These are phyloP conservation scores for Ambrosiella xylebori DNA, from an alignment of 2,329 filamentous ascomycete genomes.

Conservation along the genomic window DNA sequence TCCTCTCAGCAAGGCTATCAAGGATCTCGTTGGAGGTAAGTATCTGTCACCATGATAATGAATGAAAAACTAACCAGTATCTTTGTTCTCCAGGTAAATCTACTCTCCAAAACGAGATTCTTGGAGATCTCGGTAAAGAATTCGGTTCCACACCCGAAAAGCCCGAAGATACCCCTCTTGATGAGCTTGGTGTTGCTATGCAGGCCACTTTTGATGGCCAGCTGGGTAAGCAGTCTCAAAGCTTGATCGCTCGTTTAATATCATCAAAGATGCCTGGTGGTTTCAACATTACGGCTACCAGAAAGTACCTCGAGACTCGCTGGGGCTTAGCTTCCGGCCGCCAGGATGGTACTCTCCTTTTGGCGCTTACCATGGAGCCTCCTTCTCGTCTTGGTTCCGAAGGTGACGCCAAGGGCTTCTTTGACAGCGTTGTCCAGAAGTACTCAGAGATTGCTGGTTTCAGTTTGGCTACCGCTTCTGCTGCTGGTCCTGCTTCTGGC, in stretches of 20 bases:
- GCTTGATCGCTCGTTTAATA: constrained; percentile 81
- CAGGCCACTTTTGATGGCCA: constrained; percentile 98
- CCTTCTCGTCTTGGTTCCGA: constrained; percentile 76
- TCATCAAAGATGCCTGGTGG: constrained; percentile 99
- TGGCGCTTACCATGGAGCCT: constrained; percentile 88
- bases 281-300: constrained; percentile 92
- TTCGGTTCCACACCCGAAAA: constrained; percentile 97
- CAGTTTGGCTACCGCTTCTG: constrained; percentile 59
- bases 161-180: constrained; percentile 89
- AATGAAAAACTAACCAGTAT: background rate
- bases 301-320: constrained; percentile 86
- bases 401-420: constrained; percentile 75
- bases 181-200: constrained; percentile 89
- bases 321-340: constrained; percentile 78
- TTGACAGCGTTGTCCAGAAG: constrained; percentile 77
- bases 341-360: constrained; percentile 76
- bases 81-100: constrained; percentile 56
- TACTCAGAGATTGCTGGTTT: constrained; percentile 75
- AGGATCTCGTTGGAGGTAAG: constrained; percentile 92
- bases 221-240: constrained; percentile 89
- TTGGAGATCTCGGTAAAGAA: constrained; percentile 94
- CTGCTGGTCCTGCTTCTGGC: constrained; percentile 54
- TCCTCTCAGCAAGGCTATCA: constrained; percentile 90
- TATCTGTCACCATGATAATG: background rate
- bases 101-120: constrained; percentile 94